These are phyloP conservation scores for Zhuliangozyma parablackwelliae DNA, from an alignment of 1,139 yeast species.

Conservation along the genomic window DNA sequence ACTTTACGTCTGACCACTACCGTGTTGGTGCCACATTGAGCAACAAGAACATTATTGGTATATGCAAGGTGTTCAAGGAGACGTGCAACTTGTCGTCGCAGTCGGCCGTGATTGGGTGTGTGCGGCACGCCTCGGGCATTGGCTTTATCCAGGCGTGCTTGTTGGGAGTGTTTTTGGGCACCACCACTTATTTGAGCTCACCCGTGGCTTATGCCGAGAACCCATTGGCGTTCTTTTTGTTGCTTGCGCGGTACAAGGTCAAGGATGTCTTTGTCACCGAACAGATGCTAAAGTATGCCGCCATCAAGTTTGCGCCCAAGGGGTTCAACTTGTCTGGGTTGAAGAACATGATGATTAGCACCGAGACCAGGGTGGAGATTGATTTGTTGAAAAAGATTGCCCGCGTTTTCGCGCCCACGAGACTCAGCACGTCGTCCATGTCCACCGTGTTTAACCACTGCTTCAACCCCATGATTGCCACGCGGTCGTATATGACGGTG, in stretches of 20 bases:
- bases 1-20: constrained; percentile 70
- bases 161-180: constrained; percentile 81
- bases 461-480: constrained; percentile 78
- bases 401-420: constrained; percentile 59
- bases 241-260: constrained; percentile 72
- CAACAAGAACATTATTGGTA: constrained; percentile 64
- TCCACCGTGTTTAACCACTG: constrained; percentile 75
- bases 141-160: constrained; percentile 84
- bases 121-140: constrained; percentile 76
- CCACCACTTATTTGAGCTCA: constrained; percentile 76
- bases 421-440: constrained; percentile 65
- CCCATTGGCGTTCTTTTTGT: constrained; percentile 68
- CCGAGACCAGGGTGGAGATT: constrained; percentile 69
- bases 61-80: constrained; percentile 87
- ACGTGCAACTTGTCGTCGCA: constrained; percentile 78
- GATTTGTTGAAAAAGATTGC: constrained; percentile 59
- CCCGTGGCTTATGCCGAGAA: constrained; percentile 75
- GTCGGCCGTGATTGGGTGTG: constrained; percentile 79
- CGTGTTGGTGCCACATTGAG: constrained; percentile 61
- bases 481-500: constrained; percentile 83
- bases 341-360: constrained; percentile 80
- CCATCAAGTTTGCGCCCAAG: constrained; percentile 57
- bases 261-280: constrained; percentile 85
- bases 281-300: constrained; percentile 77
- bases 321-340: constrained; percentile 62